Evolutionary conservation across 1,284 basidiomycete species (phyloP), one percentile per base, ranked within the genome.

Genomic region (Heterobasidion occidentale): DNA sequence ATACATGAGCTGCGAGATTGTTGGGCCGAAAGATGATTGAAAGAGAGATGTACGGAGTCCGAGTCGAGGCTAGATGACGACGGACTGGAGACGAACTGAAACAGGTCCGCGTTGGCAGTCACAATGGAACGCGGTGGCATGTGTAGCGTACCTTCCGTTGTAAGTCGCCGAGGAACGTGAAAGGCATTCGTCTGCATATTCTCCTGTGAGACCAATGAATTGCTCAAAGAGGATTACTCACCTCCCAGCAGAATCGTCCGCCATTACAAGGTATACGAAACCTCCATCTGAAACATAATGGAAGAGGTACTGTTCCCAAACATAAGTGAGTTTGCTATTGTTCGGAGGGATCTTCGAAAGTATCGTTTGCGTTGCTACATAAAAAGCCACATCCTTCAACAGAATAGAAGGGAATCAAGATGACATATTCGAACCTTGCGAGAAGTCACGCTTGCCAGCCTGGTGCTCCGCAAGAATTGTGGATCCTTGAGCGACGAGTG

Each of bases 301-400:
- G 68, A 98, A 97, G 34, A 98, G 78, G 69, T 92, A 96, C 71
- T 95, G 87, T 69, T 97, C 92, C 92, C 92, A 94, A 53, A 91
- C 92, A 76, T 96, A 98, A 38, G 93, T 96, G 55, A 98, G 79
- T 72, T 97, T 97, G 70, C 90, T 91, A 71, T 97, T 87, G 68
- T 92, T 92, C 1, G 92, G 92, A 1, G 94, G 93, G 66, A 98
- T 98, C 77, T 96, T 96, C 46, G 88, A 89, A 14, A 99, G 77
- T 63, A 98, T 97, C 0, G 90, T 93, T 64, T 94, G 88, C 7
- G 91, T 92, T 15, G 96, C 95, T 83, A 65, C 17, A 49, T 33
- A 17, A 42, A 33, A 27, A 6, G 27, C 27, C 27, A 5, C 27
- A 27, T 27, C 27, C 27, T 27, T 27, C 27, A 27, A 27, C 27